phyloP scores from a whole-genome alignment of 768 basidiomycete species.

The Kwoniella mangroviensis region DNA sequence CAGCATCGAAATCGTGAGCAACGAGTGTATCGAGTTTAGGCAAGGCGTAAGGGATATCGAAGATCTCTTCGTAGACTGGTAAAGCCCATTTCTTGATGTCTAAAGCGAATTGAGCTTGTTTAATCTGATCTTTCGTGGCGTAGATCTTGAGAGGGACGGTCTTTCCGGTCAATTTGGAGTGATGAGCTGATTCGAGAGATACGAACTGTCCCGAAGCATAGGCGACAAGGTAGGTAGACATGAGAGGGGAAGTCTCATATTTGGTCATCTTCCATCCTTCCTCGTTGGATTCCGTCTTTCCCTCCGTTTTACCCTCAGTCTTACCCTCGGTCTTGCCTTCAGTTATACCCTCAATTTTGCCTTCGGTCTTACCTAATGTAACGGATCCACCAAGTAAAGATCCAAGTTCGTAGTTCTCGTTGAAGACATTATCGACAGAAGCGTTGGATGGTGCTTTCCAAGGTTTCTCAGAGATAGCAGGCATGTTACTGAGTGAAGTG shows the following conservation, averaged over 20 bases:
- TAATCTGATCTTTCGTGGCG: slow-evolving; percentile 77
- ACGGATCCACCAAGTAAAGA: slow-evolving; percentile 33
- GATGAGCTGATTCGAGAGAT: slow-evolving; percentile 73
- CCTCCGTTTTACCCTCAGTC: slow-evolving; percentile 59
- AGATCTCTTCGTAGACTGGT: slow-evolving; percentile 89
- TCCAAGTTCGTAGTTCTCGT: slow-evolving; percentile 47
- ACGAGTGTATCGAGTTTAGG: slow-evolving; percentile 91
- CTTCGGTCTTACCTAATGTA: slow-evolving; percentile 49
- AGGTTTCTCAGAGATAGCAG: slow-evolving; percentile 67
- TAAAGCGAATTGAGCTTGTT: slow-evolving; percentile 81
- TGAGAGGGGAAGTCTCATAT: slow-evolving; percentile 78
- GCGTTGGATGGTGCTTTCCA: slow-evolving; percentile 51
- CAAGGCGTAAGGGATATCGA: slow-evolving; percentile 88
- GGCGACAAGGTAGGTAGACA: slow-evolving; percentile 88
- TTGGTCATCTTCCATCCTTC: slow-evolving; percentile 76
- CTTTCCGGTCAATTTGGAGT: slow-evolving; percentile 77
- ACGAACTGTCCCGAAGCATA: slow-evolving; percentile 73
- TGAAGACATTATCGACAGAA: slow-evolving; percentile 44
- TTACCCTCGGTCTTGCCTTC: slow-evolving; percentile 54
- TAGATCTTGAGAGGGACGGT: slow-evolving; percentile 83
- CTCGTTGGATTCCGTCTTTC: slow-evolving; percentile 38
- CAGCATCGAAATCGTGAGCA: slow-evolving; percentile 87
- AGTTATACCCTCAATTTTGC: slow-evolving; percentile 57
- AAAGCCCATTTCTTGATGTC: slow-evolving; percentile 80
- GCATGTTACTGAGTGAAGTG: slow-evolving; percentile 85